Base-by-base conservation (phyloP, 495 filamentous ascomycete genomes). In the Cairneyella variabilis region DNA sequence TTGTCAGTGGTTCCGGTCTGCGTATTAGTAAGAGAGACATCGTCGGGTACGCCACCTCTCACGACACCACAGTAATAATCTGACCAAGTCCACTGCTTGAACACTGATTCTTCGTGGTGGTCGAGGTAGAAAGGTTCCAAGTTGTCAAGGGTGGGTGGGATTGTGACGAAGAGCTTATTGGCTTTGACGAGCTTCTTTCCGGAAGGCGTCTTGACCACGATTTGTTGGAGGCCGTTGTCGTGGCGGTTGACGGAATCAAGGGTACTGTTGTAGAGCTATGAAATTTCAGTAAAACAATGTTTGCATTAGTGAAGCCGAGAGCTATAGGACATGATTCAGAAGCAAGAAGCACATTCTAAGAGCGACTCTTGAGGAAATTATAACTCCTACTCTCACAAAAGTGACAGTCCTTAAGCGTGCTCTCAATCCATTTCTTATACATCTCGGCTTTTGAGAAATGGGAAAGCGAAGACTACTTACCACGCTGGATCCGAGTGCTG, bases 121-220 rank as follows among this genome's bases (percentile, higher is more conserved):
- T 61, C 57, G 3, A 79, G 69, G 46, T 69, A 64, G 30, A 75
- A 69, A 2, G 54, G 48, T 1, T 34, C n/a, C 9, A 78, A 51
- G 28, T 70, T 75, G 0, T 57, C 25, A 0, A 68, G 45, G 3
- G 51, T 67, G 1, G 72, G 73, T 1, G 71, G 76, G n/a, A 75
- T 69, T 1, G 76, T 63, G 20, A 76, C 60, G 25, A 82, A 50
- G 12, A 80, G 60, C 51, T 76, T 74, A 26, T 69, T 72, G 2
- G 74, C 76, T 47, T 64, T 54, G 47, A 80, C 71, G 27, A 67
- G 60, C 32, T 67, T 65, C 0, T 12, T 41, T 7, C 73, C 72
- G 11, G 54, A 49, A 1, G 67, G 62, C 0, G 71, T 74, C 23
- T 66, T 34, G 6, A 79, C 66, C 5, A 60, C 17, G 6, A 78